Percentiles rank a stretch among this genome's conserved stretches.
phyloP scores from a whole-genome alignment of 768 basidiomycete species.

The Lactifluus hygrophoroides region DNA sequence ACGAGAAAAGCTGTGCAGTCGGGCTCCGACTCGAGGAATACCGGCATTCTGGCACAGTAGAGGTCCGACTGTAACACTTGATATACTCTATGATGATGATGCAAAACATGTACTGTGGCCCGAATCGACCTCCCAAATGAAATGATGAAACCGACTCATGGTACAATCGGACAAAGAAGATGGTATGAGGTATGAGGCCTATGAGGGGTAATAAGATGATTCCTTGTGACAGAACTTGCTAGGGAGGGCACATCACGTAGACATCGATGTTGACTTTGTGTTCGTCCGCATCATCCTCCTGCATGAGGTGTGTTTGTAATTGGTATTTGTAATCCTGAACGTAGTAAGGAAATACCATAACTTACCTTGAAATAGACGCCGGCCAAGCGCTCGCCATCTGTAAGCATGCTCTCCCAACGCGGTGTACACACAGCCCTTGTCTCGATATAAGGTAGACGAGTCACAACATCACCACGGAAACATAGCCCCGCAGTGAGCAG shows the following conservation, averaged over 20 bases:
- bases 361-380: constrained; percentile 6
- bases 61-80: background rate
- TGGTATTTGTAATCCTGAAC: background rate
- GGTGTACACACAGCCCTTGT: background rate
- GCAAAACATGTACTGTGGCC: background rate
- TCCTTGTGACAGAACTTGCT: background rate
- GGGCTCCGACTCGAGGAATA: background rate
- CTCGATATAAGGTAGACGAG: constrained; percentile 4
- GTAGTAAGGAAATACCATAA: too few species aligned
- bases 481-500: constrained; percentile 9
- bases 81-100: background rate
- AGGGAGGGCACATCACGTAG: background rate
- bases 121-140: background rate
- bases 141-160: background rate
- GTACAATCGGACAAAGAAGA: background rate
- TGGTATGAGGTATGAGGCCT: background rate
- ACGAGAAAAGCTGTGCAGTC: background rate
- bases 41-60: background rate
- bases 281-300: constrained; percentile 5
- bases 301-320: background rate
- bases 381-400: constrained; percentile 4
- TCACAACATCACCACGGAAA: constrained; percentile 6
- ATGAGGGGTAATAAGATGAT: background rate
- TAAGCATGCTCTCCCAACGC: constrained; percentile 11
- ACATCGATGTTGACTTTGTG: constrained; percentile 4